Evolutionary conservation across 2,329 filamentous ascomycete species (phyloP), one percentile per base, ranked within the genome.

Genomic region (Colletotrichum musicola): DNA sequence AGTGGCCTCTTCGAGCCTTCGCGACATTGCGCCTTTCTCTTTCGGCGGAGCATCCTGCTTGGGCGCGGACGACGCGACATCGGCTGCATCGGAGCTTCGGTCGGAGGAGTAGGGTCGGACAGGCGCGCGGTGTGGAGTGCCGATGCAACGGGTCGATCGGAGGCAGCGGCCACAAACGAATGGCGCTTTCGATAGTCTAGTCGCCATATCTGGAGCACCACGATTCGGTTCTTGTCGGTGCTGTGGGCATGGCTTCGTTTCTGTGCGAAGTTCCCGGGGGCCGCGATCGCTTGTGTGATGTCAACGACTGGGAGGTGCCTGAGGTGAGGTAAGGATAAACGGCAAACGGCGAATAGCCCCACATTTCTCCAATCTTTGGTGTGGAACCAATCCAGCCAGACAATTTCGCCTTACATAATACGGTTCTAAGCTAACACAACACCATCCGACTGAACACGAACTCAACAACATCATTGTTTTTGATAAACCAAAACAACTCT

Each of bases 1-100:
- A 1, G 89, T 91, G 1, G 89, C 89, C 73, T 90, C 83, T 68
- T 88, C 81, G 9, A 92, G 81, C 16, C 88, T 86, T 44, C 87
- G 83, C 9, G 86, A 80, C 85, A 91, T 84, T 25, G 85, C 78
- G 1, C 86, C 85, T 18, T 68, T 66, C 10, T 69, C 64, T 27
- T 69, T 58, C 1, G 20, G 13, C 1, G 51, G 56, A 5, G 16
- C 44, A 30, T 66, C 35, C 5, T 61, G 35, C 20, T 49, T 53
- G 16, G 50, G 30, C 9, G 60, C 35, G 18, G 38, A 18, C 6
- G 38, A 18, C 3, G 56, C 10, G 5, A 49, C 16, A 12, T 51
- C 62, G 62, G 55, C 35, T 51, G 56, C 56, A 27, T 61, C 56
- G 66, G 62, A 2, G 9, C 50, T 20, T 61, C 62, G 62, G 20